These are phyloP conservation scores for Suhomyces kunorum DNA, from an alignment of 1,139 yeast genomes.

Conservation along the genomic window DNA sequence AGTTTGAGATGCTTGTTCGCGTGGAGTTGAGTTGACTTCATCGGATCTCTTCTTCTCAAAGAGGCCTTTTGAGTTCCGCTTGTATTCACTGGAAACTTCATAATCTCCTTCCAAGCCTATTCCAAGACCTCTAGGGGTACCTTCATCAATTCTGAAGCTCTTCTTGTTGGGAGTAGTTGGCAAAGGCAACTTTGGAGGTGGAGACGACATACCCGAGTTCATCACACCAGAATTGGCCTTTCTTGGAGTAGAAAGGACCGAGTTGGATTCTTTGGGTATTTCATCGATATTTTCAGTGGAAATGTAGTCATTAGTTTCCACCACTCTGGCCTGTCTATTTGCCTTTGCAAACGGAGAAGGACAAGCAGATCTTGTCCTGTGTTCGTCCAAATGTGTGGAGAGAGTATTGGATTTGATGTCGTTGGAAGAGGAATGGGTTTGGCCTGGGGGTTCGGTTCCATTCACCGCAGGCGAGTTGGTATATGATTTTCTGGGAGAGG, in stretches of 20 bases:
- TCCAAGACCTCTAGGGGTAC: conserved; percentile 36
- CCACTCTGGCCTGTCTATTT: conserved; percentile 50
- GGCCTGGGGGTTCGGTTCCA: conserved; percentile 1
- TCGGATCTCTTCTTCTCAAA: conserved; percentile 10
- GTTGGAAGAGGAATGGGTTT: conserved; percentile 5
- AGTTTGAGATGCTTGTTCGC: conserved; percentile 9
- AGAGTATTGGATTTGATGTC: conserved; percentile 13
- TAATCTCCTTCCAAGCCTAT: conserved; percentile 41
- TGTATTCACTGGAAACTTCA: conserved; percentile 14
- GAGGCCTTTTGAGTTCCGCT: conserved; percentile 7
- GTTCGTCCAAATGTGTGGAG: conserved; percentile 21
- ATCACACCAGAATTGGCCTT: conserved; percentile 11
- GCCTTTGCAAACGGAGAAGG: conserved; percentile 48
- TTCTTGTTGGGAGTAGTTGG: conserved; percentile 26
- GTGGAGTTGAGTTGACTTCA: conserved; percentile 10
- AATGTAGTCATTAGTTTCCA: conserved; percentile 39
- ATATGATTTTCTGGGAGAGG: conserved; percentile 9
- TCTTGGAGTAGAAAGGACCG: conserved; percentile 22
- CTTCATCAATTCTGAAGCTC: conserved; percentile 17
- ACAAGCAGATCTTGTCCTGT: conserved; percentile 27
- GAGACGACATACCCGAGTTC: conserved; percentile 25
- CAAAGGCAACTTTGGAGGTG: conserved; percentile 39
- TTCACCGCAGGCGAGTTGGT: conserved; percentile 6
- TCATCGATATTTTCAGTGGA: conserved; percentile 23
- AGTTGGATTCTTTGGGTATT: conserved; percentile 12